Evolutionary conservation across 495 filamentous ascomycete genomes (phyloP).

Genomic region (Talaromyces thailandensis): DNA sequence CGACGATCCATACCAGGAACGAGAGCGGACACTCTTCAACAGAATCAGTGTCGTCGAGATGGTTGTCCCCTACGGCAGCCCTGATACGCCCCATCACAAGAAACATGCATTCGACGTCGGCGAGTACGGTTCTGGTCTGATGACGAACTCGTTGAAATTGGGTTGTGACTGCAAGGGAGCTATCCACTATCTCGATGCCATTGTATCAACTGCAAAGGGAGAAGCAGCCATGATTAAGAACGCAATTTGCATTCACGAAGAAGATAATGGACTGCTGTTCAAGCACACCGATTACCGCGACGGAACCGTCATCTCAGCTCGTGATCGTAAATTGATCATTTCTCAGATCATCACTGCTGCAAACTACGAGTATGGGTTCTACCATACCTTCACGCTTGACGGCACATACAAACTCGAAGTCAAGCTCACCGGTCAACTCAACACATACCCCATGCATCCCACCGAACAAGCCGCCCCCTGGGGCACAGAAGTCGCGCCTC

Average conservation of each 20-base stretch:
- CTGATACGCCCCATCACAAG: conserved; percentile 61
- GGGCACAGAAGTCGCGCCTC: conserved; percentile 37
- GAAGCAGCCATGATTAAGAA: conserved; percentile 55
- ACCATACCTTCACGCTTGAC: conserved; percentile 42
- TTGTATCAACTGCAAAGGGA: conserved; percentile 47
- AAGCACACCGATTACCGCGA: conserved; percentile 82
- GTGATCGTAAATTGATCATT: conserved; percentile 62
- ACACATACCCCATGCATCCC: conserved; percentile 36
- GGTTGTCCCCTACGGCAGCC: conserved; percentile 71
- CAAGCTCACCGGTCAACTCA: conserved; percentile 36
- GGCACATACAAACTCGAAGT: conserved; percentile 41
- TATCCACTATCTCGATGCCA: conserved; percentile 63
- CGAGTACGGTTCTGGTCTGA: conserved; percentile 63
- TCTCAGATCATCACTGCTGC: conserved; percentile 54
- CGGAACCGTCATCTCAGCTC: conserved; percentile 53
- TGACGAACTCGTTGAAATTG: conserved; percentile 65
- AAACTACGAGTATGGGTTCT: conserved; percentile 56
- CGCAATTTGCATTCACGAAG: conserved; percentile 72
- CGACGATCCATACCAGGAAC: conserved; percentile 49
- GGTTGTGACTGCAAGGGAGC: conserved; percentile 66
- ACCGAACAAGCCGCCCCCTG: conserved; percentile 36
- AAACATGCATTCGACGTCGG: conserved; percentile 77
- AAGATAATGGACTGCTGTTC: conserved; percentile 65
- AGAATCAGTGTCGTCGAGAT: conserved; percentile 65
- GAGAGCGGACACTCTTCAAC: conserved; percentile 50